phyloP scores from a whole-genome alignment of 139 green algal species.

The Volvox africanus region DNA sequence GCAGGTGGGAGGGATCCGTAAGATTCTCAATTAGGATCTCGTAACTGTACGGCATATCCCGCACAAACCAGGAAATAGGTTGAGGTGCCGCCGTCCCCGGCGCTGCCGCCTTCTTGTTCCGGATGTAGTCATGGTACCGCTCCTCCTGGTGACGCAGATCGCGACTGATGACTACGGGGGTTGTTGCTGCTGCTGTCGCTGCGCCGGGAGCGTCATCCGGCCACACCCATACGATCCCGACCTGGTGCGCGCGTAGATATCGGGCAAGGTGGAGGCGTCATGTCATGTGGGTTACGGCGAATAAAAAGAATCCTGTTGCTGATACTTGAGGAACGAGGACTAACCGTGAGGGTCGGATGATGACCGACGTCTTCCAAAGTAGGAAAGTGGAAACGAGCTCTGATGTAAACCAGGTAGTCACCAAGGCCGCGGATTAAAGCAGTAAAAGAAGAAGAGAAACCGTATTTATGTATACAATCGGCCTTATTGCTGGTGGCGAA shows the following conservation, averaged over 20 bases:
- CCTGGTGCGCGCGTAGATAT: background rate
- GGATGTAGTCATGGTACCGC: background rate
- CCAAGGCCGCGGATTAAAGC: no score
- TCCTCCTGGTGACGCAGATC: background rate
- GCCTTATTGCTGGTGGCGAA: no score
- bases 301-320: no score
- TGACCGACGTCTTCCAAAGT: no score
- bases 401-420: no score
- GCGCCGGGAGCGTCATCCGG: constrained; percentile 14
- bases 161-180: background rate
- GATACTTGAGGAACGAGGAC: no score
- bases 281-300: no score
- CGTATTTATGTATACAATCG: no score
- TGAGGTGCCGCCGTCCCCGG: background rate
- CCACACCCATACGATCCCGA: constrained; percentile 46
- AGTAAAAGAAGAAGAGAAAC: no score
- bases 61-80: constrained; percentile 36
- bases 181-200: background rate
- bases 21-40: constrained; percentile 55
- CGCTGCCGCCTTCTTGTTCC: background rate
- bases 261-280: no score
- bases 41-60: constrained; percentile 50
- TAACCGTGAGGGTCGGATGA: no score
- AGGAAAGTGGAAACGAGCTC: no score
- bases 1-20: constrained; percentile 42